Conservation (phyloP, 495 filamentous ascomycete genomes). For the Tuber umbilicatum region DNA sequence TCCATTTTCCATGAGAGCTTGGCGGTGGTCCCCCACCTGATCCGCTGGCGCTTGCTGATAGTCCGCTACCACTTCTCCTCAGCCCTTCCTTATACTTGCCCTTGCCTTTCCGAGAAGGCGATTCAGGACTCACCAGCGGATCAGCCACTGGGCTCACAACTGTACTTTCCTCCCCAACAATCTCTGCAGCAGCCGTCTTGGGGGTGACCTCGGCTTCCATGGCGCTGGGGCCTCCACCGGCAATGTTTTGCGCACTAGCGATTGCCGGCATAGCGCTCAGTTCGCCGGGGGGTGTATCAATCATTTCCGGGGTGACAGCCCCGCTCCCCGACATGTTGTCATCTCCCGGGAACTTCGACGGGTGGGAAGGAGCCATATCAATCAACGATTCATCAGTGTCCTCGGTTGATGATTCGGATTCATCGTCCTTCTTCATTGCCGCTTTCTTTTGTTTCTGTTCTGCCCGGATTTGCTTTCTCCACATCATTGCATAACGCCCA, state of each 20-base stretch:
- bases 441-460: slow-evolving; percentile 75
- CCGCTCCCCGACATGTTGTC: neutral
- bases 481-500: slow-evolving; percentile 85
- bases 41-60: slow-evolving; percentile 20
- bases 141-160: neutral
- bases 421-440: slow-evolving; percentile 29
- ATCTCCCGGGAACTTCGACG: slow-evolving; percentile 10
- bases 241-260: slow-evolving; percentile 6
- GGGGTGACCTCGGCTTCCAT: slow-evolving; percentile 17
- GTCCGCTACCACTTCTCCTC: slow-evolving; percentile 33
- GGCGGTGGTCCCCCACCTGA: neutral
- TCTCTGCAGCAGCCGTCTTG: slow-evolving; percentile 7
- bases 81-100: slow-evolving; percentile 25
- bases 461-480: slow-evolving; percentile 87
- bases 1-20: slow-evolving; percentile 30
- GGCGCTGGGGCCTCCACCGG: slow-evolving; percentile 5
- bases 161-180: neutral
- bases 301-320: neutral
- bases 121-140: neutral
- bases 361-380: slow-evolving; percentile 22
- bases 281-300: neutral
- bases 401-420: slow-evolving; percentile 28
- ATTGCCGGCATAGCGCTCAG: neutral
- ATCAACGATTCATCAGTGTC: slow-evolving; percentile 20
- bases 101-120: slow-evolving; percentile 28